These are phyloP conservation scores for Metarhizium rileyi DNA, from an alignment of 2,329 filamentous ascomycete species.

Conservation along the genomic window DNA sequence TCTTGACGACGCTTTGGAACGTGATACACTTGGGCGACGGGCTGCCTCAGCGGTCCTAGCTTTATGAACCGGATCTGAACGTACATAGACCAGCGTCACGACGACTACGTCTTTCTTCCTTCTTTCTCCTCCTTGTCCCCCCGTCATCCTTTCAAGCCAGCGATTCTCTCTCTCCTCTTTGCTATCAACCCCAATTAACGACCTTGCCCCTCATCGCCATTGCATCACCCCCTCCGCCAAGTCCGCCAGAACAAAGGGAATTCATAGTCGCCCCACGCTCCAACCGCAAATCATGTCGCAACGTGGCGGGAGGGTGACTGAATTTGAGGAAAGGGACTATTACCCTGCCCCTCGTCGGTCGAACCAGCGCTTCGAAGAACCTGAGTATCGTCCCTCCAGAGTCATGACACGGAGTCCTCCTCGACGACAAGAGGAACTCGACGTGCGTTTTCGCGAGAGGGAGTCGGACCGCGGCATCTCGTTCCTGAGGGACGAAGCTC, in stretches of 20 bases:
- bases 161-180: neutral
- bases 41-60: neutral
- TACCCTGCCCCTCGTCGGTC: conserved; percentile 28
- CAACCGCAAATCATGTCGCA: conserved; percentile 10
- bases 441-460: conserved; percentile 33
- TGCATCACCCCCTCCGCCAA: neutral
- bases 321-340: conserved; percentile 38
- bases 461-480: conserved; percentile 36
- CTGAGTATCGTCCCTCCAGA: conserved; percentile 17
- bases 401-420: conserved; percentile 17
- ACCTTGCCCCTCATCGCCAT: neutral
- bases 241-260: neutral
- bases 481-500: conserved; percentile 41
- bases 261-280: neutral
- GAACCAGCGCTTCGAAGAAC: conserved; percentile 15
- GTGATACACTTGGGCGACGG: neutral
- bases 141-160: neutral
- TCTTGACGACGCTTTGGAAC: neutral
- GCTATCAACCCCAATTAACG: neutral
- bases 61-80: neutral
- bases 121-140: neutral
- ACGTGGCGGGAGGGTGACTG: conserved; percentile 18
- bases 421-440: conserved; percentile 26
- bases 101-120: neutral
- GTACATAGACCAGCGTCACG: neutral